A percentile compares a stretch with the other conserved stretches of the same genome.
These are phyloP conservation scores for Diaporthe sp. DNA, from an alignment of 2,329 filamentous ascomycete species.

Conservation along the genomic window DNA sequence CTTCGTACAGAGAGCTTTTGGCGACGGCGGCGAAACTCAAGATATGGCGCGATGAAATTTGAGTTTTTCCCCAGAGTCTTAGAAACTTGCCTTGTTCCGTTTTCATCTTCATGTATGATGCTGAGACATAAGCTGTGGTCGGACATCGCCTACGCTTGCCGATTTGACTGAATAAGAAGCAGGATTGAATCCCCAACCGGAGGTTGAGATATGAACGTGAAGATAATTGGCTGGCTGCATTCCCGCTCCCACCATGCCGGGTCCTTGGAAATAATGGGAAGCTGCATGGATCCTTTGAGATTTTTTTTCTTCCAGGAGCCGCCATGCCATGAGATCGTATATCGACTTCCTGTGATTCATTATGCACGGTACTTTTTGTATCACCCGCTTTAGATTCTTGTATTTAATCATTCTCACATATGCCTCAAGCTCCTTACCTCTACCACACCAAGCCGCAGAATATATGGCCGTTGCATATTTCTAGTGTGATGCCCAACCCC, in stretches of 20 bases:
- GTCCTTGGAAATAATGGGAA: background rate
- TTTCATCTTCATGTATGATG: background rate
- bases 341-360: accelerated
- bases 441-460: background rate
- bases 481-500: too few species aligned
- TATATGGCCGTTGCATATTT: background rate
- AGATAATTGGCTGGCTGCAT: background rate
- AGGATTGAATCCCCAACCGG: background rate
- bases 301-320: background rate
- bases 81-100: background rate
- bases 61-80: background rate
- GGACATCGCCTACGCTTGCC: background rate
- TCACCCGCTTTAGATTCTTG: background rate
- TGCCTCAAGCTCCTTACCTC: background rate
- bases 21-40: background rate
- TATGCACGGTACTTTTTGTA: background rate
- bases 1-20: background rate
- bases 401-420: background rate
- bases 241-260: background rate
- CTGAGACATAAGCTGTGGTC: too few species aligned
- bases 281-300: background rate
- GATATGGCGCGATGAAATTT: background rate
- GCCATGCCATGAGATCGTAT: too few species aligned
- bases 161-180: background rate
- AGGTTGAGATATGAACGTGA: background rate